Conservation (phyloP, 2,329 filamentous ascomycete genomes). For the Trichoderma pleuroti region DNA sequence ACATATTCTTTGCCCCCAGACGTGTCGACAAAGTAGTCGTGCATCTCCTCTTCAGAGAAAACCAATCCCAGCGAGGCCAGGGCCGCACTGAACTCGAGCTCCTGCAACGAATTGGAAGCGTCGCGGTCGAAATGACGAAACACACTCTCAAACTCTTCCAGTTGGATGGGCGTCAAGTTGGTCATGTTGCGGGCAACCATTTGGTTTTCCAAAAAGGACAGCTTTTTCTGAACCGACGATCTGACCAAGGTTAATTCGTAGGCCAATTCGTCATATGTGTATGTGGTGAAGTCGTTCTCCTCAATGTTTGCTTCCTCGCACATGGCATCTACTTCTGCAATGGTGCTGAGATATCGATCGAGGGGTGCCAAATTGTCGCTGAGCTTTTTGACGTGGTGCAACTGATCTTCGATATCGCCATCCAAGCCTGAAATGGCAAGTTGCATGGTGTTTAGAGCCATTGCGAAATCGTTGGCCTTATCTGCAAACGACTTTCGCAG, state of each 20-base stretch:
- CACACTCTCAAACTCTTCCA: constrained; percentile 97
- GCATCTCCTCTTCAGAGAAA: constrained; percentile 98
- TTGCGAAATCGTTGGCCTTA: constrained; percentile 96
- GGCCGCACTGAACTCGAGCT: constrained; percentile 93
- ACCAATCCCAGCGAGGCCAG: constrained; percentile 92
- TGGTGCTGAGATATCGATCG: constrained; percentile 86
- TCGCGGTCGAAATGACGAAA: constrained; percentile 98
- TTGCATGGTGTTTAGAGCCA: constrained; percentile 92
- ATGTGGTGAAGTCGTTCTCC: constrained; percentile 99
- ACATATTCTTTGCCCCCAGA: constrained; percentile 75
- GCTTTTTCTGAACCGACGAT: constrained; percentile 90
- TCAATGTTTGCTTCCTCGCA: constrained; percentile 97
- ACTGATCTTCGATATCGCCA: constrained; percentile 92
- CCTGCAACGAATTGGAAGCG: constrained; percentile 80
- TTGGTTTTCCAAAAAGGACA: constrained; percentile 95
- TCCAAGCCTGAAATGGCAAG: constrained; percentile 94
- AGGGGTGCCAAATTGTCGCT: constrained; percentile 82
- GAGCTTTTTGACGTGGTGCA: constrained; percentile 79
- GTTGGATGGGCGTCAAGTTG: constrained; percentile 93
- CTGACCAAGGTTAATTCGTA: constrained; percentile 93
- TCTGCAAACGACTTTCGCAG: constrained; percentile 91
- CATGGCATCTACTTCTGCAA: constrained; percentile 79
- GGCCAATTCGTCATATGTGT: constrained; percentile 91
- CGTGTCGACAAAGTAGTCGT: constrained; percentile 88
- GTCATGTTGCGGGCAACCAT: constrained; percentile 99